Evolutionary conservation across 2,329 filamentous ascomycete species (phyloP).

Genomic region (Colletotrichum australisinense): DNA sequence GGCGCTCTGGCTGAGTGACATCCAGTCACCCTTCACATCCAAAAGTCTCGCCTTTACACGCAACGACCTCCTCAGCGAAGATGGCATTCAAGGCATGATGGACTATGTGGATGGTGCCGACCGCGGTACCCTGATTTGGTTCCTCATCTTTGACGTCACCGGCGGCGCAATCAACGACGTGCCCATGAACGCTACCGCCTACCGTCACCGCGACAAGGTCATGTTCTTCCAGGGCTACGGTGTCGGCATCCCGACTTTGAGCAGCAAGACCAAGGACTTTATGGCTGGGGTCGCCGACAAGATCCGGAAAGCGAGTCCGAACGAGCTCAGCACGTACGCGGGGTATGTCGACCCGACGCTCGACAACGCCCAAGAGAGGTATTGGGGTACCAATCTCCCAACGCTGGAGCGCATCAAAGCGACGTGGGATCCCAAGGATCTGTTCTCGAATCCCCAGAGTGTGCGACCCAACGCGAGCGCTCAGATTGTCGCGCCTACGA

Average conservation of each 20-base stretch:
- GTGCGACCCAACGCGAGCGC: slow-evolving; percentile 46
- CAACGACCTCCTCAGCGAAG: slow-evolving; percentile 58
- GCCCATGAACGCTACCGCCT: slow-evolving; percentile 66
- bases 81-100: slow-evolving; percentile 62
- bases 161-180: slow-evolving; percentile 71
- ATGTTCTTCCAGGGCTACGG: slow-evolving; percentile 74
- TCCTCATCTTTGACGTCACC: slow-evolving; percentile 70
- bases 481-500: slow-evolving; percentile 10
- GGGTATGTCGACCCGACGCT: slow-evolving; percentile 71
- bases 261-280: slow-evolving; percentile 60
- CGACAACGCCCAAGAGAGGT: slow-evolving; percentile 57
- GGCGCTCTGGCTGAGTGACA: slow-evolving; percentile 58
- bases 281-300: slow-evolving; percentile 61
- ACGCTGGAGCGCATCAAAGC: slow-evolving; percentile 61
- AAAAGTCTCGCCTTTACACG: slow-evolving; percentile 67
- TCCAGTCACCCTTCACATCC: slow-evolving; percentile 64
- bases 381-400: slow-evolving; percentile 66
- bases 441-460: slow-evolving; percentile 71
- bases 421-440: slow-evolving; percentile 61
- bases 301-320: slow-evolving; percentile 51
- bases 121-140: slow-evolving; percentile 67
- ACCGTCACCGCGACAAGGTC: slow-evolving; percentile 72
- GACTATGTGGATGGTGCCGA: slow-evolving; percentile 60
- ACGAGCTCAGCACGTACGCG: slow-evolving; percentile 65
- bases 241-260: slow-evolving; percentile 59